These are phyloP conservation scores for Ceratocystis lukuohia DNA, from an alignment of 2,329 filamentous ascomycete genomes.

Conservation along the genomic window DNA sequence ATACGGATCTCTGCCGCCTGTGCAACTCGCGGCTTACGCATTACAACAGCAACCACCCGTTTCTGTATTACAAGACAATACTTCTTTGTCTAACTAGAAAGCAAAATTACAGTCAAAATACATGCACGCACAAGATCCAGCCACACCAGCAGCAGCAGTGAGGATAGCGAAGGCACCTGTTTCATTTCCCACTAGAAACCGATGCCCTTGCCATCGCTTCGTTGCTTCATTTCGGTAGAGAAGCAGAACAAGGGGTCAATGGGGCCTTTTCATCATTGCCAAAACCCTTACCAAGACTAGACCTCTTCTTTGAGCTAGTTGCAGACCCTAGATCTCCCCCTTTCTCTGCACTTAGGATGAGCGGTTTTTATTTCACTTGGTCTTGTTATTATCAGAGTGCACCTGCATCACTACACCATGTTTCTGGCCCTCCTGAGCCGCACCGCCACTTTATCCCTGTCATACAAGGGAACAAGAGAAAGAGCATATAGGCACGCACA, in stretches of 20 bases:
- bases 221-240: slow-evolving; percentile 13
- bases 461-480: background rate
- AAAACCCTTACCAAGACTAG: background rate
- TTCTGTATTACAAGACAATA: background rate
- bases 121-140: background rate
- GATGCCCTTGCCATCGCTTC: background rate
- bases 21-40: background rate
- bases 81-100: background rate
- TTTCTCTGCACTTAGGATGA: background rate
- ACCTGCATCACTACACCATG: background rate
- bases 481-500: background rate
- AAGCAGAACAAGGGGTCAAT: slow-evolving; percentile 4
- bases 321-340: background rate
- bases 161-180: background rate
- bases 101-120: background rate
- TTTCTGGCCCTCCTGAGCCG: background rate
- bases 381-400: background rate
- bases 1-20: background rate
- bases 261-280: background rate
- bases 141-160: background rate
- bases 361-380: background rate
- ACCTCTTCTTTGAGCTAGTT: background rate
- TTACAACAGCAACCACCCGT: background rate
- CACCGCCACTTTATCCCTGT: slow-evolving; percentile 6
- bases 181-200: background rate